phyloP scores from a whole-genome alignment of 2,329 filamentous ascomycete genomes.

The Daldinia sp. region DNA sequence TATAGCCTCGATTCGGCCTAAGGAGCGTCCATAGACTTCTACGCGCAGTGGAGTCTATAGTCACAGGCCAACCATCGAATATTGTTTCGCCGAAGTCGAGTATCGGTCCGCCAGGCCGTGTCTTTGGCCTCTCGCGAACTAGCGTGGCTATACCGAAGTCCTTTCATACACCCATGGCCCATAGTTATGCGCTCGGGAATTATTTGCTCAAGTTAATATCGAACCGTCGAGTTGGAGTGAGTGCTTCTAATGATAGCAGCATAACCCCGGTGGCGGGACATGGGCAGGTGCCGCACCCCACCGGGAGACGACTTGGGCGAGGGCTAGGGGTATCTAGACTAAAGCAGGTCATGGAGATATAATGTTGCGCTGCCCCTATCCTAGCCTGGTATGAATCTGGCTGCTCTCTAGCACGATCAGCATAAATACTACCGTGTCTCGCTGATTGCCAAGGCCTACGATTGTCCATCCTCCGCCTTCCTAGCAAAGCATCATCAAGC shows the following conservation, averaged over 20 bases:
- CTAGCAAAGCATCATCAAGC: constrained; percentile 16
- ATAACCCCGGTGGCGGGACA: constrained; percentile 19
- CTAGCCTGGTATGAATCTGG: constrained; percentile 17
- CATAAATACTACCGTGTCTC: constrained; percentile 40
- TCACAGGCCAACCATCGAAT: constrained; percentile 8
- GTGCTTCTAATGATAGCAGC: constrained; percentile 28
- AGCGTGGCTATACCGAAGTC: constrained; percentile 4
- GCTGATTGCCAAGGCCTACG: constrained; percentile 37
- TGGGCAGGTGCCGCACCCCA: constrained; percentile 32
- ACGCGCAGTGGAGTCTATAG: background rate
- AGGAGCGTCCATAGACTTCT: constrained; percentile 20
- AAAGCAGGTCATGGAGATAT: constrained; percentile 27
- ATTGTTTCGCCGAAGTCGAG: constrained; percentile 19
- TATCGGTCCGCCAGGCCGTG: constrained; percentile 32
- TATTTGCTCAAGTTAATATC: constrained; percentile 35
- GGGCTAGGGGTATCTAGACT: constrained; percentile 16
- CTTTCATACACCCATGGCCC: background rate
- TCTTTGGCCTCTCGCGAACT: background rate
- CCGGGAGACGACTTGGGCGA: constrained; percentile 18
- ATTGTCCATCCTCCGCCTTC: constrained; percentile 20
- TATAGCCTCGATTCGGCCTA: constrained; percentile 28
- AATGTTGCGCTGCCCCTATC: constrained; percentile 30
- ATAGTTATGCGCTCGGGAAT: constrained; percentile 10
- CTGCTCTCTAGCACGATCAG: constrained; percentile 36
- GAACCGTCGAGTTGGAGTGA: background rate